phyloP scores from a whole-genome alignment of 805 yeast genomes.

The Gaillardinia entomophila region DNA sequence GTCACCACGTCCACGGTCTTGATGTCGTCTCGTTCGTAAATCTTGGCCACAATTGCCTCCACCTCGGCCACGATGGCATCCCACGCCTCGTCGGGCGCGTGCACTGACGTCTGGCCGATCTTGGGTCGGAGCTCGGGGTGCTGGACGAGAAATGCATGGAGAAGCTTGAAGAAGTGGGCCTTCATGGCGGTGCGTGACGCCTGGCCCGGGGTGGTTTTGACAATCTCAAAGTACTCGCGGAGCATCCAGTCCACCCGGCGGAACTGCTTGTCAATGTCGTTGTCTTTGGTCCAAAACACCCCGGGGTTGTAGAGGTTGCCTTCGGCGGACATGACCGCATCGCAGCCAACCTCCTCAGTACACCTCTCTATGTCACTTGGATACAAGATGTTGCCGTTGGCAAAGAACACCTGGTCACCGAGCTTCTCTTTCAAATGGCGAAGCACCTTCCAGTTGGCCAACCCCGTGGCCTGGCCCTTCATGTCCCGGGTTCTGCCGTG shows the following conservation, averaged over 20 bases:
- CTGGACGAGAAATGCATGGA: slow-evolving; percentile 71
- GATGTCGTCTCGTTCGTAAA: slow-evolving; percentile 49
- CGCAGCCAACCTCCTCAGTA: slow-evolving; percentile 57
- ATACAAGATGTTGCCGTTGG: slow-evolving; percentile 92
- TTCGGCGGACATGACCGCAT: slow-evolving; percentile 97
- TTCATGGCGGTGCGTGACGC: slow-evolving; percentile 85
- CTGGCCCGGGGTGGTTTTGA: slow-evolving; percentile 50
- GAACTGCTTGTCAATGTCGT: slow-evolving; percentile 57
- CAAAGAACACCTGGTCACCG: slow-evolving; percentile 84
- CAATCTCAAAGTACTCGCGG: slow-evolving; percentile 85
- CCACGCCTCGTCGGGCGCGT: slow-evolving; percentile 34
- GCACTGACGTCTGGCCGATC: slow-evolving; percentile 51
- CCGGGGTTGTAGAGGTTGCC: slow-evolving; percentile 94
- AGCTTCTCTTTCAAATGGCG: slow-evolving; percentile 72
- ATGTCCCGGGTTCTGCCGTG: slow-evolving; percentile 96
- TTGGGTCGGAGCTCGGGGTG: slow-evolving; percentile 75
- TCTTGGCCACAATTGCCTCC: slow-evolving; percentile 57
- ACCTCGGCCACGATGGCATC: slow-evolving; percentile 55
- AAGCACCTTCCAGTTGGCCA: slow-evolving; percentile 88
- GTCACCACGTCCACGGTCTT: slow-evolving; percentile 49
- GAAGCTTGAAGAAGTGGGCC: slow-evolving; percentile 82
- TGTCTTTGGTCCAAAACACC: slow-evolving; percentile 56
- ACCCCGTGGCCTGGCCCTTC: slow-evolving; percentile 95
- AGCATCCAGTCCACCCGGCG: slow-evolving; percentile 82
- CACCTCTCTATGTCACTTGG: slow-evolving; percentile 79